Percentiles rank a stretch among this genome's conserved stretches.
These are phyloP conservation scores for Melanomma pulvis-pyrius DNA, from an alignment of 495 filamentous ascomycete species.

Conservation along the genomic window DNA sequence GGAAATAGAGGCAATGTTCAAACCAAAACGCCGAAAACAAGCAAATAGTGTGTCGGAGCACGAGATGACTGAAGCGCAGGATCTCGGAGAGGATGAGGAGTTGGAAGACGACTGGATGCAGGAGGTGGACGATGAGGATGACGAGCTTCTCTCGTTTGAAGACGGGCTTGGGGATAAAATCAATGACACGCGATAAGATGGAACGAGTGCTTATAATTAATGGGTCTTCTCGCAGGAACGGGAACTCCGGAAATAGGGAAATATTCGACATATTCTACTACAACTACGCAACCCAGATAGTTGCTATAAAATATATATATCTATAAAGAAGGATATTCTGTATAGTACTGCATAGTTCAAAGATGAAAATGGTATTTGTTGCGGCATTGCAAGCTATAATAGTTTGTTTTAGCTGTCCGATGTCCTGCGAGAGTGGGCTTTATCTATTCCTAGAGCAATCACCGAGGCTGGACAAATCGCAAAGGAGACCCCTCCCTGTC, in stretches of 20 bases:
- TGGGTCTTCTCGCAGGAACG: too few relatives aligned
- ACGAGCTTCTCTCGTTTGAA: neutral
- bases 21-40: slow-evolving; percentile 50
- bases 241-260: too few relatives aligned
- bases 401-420: too few relatives aligned
- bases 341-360: too few relatives aligned
- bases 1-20: slow-evolving; percentile 66
- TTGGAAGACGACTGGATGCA: slow-evolving; percentile 30
- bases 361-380: too few relatives aligned
- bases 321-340: neutral
- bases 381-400: too few relatives aligned
- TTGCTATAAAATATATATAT: too few relatives aligned
- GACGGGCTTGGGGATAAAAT: neutral
- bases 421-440: too few relatives aligned
- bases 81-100: slow-evolving; percentile 36
- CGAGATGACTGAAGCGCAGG: slow-evolving; percentile 10
- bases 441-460: neutral
- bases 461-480: slow-evolving; percentile 50
- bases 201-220: neutral
- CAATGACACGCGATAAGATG: neutral
- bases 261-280: too few relatives aligned
- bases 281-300: too few relatives aligned
- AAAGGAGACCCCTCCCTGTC: slow-evolving; percentile 46
- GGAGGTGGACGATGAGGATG: slow-evolving; percentile 25
- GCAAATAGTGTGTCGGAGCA: slow-evolving; percentile 13